Evolutionary conservation across 352 stramenopile species (phyloP), one percentile per base, ranked within the genome.

Genomic region (Globisporangium orthogonon): DNA sequence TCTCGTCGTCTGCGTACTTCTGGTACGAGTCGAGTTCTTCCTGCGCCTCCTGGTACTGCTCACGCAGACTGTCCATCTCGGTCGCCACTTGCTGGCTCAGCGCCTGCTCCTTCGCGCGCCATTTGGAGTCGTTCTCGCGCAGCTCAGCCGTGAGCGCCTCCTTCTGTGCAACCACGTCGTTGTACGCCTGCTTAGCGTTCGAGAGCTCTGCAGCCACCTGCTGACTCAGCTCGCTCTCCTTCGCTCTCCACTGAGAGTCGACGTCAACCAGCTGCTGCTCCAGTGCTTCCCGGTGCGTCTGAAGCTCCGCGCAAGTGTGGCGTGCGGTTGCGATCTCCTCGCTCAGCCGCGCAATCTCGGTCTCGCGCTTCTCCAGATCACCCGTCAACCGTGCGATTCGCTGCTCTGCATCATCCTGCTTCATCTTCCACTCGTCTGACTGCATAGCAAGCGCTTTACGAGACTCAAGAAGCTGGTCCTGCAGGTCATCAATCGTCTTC

Each of bases 1-100:
- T 86, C 57, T 87, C 74, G 23, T 60, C 63, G 23, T 84, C 69
- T 5, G 71, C 79, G 39, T 70, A 80, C 43, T 75, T 73, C 54
- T 85, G 69, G 52, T 71, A 78, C 43, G 61, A 52, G 15, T 83
- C 70, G 6, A 89, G 65, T 47, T 86, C 73, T 47, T 73, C 59
- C 47, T 86, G 74, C 0, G 67, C 69, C 37, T 78, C 69, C 14
- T 69, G 63, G 49, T 67, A 70, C 50, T 86, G 67, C 44, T 77
- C 69, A 15, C 68, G 67, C 30, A 86, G 41, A 9, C 50, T 74
- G 14, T 77, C 56, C 52, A 83, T 56, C 54, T 87, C 72, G 28
- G 61, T 53, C 2, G 48, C 15, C 2, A 47, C 50, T 29, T 76
- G 69, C n/a, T 58, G 17, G 39, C 52, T 48, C 3, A 80, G 56